Evolutionary conservation across 352 stramenopile genomes (phyloP).

Genomic region (Pythium brachiatum): DNA sequence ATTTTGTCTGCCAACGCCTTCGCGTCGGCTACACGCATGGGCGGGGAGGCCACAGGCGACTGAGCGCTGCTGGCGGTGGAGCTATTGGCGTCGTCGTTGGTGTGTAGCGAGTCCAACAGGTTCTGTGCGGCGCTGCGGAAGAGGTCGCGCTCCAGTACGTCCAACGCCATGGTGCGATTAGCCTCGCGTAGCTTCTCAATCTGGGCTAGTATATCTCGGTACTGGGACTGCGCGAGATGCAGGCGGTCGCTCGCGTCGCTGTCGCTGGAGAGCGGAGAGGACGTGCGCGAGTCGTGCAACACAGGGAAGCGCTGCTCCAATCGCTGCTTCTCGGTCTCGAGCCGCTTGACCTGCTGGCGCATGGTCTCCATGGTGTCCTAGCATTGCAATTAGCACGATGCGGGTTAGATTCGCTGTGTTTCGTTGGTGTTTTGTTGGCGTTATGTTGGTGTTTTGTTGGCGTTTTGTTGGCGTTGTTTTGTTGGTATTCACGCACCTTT

Average conservation of each 20-base stretch:
- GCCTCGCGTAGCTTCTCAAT: slow-evolving; percentile 44
- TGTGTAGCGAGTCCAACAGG: slow-evolving; percentile 44
- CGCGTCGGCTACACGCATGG: slow-evolving; percentile 28
- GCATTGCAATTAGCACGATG: not conserved
- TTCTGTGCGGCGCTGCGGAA: slow-evolving; percentile 53
- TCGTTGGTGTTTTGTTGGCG: not conserved
- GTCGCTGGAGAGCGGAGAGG: slow-evolving; percentile 1
- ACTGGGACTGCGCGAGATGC: slow-evolving; percentile 28
- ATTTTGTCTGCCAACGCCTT: slow-evolving; percentile 27
- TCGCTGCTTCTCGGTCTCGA: slow-evolving; percentile 46
- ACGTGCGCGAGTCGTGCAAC: slow-evolving; percentile 6
- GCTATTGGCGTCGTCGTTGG: not conserved
- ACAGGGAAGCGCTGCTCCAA: slow-evolving; percentile 19
- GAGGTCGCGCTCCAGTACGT: slow-evolving; percentile 47
- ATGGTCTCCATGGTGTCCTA: slow-evolving; percentile 57
- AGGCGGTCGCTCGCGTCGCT: slow-evolving; percentile 1
- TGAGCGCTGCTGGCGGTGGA: not conserved
- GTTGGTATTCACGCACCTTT: slow-evolving; percentile 32
- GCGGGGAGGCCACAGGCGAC: slow-evolving; percentile 17
- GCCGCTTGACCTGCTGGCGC: slow-evolving; percentile 36
- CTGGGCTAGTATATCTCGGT: slow-evolving; percentile 38
- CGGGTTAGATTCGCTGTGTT: not conserved
- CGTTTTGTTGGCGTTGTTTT: not conserved
- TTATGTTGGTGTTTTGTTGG: not conserved
- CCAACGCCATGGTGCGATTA: slow-evolving; percentile 40